phyloP scores from a whole-genome alignment of 2,329 filamentous ascomycete genomes.

The Monosporascus ibericus region DNA sequence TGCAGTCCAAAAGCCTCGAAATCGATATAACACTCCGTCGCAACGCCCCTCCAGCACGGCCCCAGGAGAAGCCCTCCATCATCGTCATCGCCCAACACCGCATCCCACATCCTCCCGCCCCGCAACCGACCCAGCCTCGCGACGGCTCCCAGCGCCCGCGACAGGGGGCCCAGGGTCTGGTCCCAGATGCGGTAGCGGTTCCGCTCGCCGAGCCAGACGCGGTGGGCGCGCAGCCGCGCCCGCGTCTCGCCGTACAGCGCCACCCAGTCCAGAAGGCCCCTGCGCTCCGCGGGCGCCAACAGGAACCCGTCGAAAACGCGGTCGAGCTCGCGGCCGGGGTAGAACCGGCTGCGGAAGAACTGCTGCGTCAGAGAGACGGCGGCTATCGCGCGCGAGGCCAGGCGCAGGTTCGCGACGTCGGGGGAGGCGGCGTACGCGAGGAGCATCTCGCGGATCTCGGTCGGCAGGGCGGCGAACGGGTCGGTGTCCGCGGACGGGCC shows the following conservation, averaged over 20 bases:
- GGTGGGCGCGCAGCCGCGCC: constrained; percentile 6
- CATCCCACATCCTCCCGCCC: constrained; percentile 8
- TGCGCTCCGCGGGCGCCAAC: constrained; percentile 4
- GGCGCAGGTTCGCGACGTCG: constrained; percentile 11
- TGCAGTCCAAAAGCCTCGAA: constrained; percentile 10
- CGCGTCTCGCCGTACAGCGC: constrained; percentile 13
- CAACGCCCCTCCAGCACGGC: constrained; percentile 8
- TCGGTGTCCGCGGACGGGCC: constrained; percentile 2
- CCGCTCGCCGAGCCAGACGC: constrained; percentile 15
- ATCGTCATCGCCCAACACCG: not conserved
- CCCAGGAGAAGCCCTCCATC: not conserved
- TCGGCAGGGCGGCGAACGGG: constrained; percentile 13
- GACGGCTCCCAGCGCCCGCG: constrained; percentile 10
- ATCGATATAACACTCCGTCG: constrained; percentile 4
- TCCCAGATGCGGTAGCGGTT: constrained; percentile 19
- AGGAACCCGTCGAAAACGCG: constrained; percentile 18
- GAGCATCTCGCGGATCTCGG: constrained; percentile 16
- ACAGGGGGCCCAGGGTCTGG: constrained; percentile 15
- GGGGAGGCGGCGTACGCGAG: constrained; percentile 13
- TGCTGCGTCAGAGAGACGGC: constrained; percentile 11
- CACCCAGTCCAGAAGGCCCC: constrained; percentile 13
- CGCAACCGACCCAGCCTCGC: constrained; percentile 7
- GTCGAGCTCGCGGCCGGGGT: constrained; percentile 15
- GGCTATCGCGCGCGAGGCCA: constrained; percentile 17
- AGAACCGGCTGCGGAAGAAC: constrained; percentile 21